A percentile compares a stretch with the other conserved stretches of the same genome.
phyloP scores from a whole-genome alignment of 164 flowering plant genomes.

The Vitis rotundifolia region DNA sequence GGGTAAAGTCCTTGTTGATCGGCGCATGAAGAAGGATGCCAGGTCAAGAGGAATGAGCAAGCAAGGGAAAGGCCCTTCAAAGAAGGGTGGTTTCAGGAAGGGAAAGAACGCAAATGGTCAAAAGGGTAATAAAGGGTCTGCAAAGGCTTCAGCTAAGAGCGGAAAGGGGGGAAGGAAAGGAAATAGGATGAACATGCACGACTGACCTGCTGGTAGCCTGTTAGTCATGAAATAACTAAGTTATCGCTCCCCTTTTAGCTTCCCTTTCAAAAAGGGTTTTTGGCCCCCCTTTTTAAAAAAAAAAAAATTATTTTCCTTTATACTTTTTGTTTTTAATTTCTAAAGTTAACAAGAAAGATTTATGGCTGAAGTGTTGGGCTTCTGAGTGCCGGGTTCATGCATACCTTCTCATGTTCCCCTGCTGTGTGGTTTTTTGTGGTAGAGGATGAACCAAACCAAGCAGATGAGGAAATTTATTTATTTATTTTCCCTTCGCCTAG shows the following conservation, averaged over 20 bases:
- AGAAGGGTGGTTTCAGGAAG: conserved; percentile 22
- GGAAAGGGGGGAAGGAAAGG: conserved; percentile 23
- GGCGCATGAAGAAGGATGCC: conserved; percentile 87
- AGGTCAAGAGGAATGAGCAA: conserved; percentile 55
- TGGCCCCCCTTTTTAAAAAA: not conserved
- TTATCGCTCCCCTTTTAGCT: not conserved
- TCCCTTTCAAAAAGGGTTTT: not conserved
- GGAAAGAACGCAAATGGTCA: conserved; percentile 48
- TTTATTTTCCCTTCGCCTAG: no score
- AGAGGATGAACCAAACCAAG: no score
- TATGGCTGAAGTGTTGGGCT: no score
- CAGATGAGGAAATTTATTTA: no score
- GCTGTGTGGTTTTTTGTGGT: no score
- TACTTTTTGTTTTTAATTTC: not conserved
- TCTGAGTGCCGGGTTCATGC: no score
- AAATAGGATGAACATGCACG: conserved; percentile 13
- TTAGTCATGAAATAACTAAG: not conserved
- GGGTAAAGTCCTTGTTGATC: conserved; percentile 84
- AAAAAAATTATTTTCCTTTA: not conserved
- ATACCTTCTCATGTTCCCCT: no score
- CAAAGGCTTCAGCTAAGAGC: conserved; percentile 26
- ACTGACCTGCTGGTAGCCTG: not conserved
- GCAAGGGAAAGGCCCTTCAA: conserved; percentile 45
- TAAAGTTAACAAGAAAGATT: no score
- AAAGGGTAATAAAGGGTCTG: conserved; percentile 54